phyloP scores from a whole-genome alignment of 73 alveolate genomes.

The Stentor coeruleus region DNA sequence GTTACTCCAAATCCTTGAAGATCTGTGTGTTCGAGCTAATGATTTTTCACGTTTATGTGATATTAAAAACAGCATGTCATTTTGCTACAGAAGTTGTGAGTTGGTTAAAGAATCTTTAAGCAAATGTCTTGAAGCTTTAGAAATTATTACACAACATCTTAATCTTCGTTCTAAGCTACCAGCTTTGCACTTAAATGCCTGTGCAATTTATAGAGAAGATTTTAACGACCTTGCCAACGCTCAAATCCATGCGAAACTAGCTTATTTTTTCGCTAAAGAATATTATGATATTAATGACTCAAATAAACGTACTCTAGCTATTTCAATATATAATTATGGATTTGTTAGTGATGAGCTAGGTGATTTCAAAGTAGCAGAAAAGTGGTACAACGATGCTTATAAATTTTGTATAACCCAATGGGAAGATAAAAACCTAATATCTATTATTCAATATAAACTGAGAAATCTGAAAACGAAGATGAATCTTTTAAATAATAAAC shows the following conservation, averaged over 20 bases:
- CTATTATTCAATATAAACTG: too few species aligned
- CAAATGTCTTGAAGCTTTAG: background rate
- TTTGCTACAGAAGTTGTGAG: background rate
- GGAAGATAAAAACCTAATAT: too few species aligned
- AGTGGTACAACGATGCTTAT: too few species aligned
- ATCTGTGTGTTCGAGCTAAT: background rate
- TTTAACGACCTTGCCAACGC: background rate
- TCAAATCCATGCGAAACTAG: background rate
- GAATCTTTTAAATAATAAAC: too few species aligned
- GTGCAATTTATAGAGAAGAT: constrained; percentile 3
- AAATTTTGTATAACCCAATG: too few species aligned
- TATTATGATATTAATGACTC: background rate
- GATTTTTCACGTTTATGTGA: background rate
- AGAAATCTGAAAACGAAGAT: too few species aligned
- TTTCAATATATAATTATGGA: too few species aligned
- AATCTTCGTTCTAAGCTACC: background rate
- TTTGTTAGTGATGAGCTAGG: too few species aligned
- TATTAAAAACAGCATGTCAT: background rate
- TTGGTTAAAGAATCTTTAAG: background rate
- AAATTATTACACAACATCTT: background rate
- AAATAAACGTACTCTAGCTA: too few species aligned
- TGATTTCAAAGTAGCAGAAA: too few species aligned
- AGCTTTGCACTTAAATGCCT: constrained; percentile 12
- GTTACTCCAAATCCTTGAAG: background rate
- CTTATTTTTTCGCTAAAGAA: background rate